Percentiles rank a stretch among this genome's conserved stretches.
Evolutionary conservation across 768 basidiomycete species (phyloP).

Genomic region (Serendipita sp.): DNA sequence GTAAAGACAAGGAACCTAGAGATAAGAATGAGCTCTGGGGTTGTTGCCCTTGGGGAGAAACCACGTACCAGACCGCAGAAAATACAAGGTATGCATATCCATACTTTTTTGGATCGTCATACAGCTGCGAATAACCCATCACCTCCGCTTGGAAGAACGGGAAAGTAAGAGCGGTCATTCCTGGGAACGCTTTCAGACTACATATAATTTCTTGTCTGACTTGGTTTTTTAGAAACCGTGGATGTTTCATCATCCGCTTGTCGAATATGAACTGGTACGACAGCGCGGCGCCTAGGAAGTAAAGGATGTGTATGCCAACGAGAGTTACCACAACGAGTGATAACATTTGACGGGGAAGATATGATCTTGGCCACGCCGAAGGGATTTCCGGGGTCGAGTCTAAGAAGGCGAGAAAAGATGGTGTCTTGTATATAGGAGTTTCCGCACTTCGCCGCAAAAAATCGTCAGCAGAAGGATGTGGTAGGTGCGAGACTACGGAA

Average conservation of each 20-base stretch:
- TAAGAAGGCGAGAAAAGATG: not conserved
- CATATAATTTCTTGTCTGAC: conserved; percentile 50
- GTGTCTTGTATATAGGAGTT: conserved; percentile 9
- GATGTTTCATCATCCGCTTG: conserved; percentile 89
- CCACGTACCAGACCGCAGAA: conserved; percentile 54
- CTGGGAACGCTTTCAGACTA: conserved; percentile 65
- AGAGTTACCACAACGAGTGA: conserved; percentile 61
- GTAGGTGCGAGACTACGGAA: conserved; percentile 37
- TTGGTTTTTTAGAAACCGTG: conserved; percentile 83
- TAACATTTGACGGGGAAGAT: conserved; percentile 58
- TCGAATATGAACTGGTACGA: conserved; percentile 86
- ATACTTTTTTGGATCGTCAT: conserved; percentile 63
- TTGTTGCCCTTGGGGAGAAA: not conserved
- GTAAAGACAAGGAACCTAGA: conserved; percentile 68
- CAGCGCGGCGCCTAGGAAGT: conserved; percentile 74
- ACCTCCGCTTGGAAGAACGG: conserved; percentile 94
- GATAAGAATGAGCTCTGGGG: conserved; percentile 11
- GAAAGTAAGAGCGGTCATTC: conserved; percentile 67
- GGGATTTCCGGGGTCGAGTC: conserved; percentile 20
- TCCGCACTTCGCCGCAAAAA: conserved; percentile 18
- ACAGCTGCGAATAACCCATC: conserved; percentile 65
- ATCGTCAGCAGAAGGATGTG: conserved; percentile 36
- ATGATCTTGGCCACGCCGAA: conserved; percentile 77
- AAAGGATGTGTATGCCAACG: conserved; percentile 68
- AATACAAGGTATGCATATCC: conserved; percentile 57